Evolutionary conservation across 768 basidiomycete genomes (phyloP), one percentile per base, ranked within the genome.

Genomic region (Suillus paluster): DNA sequence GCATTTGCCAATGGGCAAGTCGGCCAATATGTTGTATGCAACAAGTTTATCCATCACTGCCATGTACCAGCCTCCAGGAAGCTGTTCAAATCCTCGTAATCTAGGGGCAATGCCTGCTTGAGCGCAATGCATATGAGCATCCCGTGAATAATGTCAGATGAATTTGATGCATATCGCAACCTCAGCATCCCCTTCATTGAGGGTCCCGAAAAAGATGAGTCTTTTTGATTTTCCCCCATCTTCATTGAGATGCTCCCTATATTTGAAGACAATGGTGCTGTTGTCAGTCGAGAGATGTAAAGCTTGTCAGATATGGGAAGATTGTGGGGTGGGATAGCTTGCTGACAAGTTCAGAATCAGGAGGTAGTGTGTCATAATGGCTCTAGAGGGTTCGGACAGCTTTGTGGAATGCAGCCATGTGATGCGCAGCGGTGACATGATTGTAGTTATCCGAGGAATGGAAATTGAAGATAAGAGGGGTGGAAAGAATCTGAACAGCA

Each of bases 11-110:
- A 38, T 38, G 11, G 36, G 11, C 36, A 38, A 12, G 36, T 38
- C 34, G n/a, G 19, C 30, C 17, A 36, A 33, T 17, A 6, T 10
- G 3, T 56, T 14, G 19, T 62, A 59, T n/a, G 63, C 63, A 38
- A 56, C 38, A n/a, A 77, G 57, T 58, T 62, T 55, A 21, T 76
- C 74, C 75, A 78, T 77, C 25, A 76, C 67, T 0, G 77, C 74
- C 72, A 76, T 71, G 58, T 25, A 70, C 71, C 70, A 73, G 30
- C 73, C 71, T 25, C 73, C 77, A 41, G 68, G 57, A 11, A 77
- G 45, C 14, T 17, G 17, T 36, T 75, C 67, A 54, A 72, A 68
- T 19, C 66, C 72, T 38, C 59, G 48, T 21, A 78, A 61, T 36
- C 21, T 59, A 4, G 75, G 76, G 17, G 76, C 76, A 64, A 45